Conservation (phyloP, 192 early-diverging fungal species). For the Spizellomyces sp. region DNA sequence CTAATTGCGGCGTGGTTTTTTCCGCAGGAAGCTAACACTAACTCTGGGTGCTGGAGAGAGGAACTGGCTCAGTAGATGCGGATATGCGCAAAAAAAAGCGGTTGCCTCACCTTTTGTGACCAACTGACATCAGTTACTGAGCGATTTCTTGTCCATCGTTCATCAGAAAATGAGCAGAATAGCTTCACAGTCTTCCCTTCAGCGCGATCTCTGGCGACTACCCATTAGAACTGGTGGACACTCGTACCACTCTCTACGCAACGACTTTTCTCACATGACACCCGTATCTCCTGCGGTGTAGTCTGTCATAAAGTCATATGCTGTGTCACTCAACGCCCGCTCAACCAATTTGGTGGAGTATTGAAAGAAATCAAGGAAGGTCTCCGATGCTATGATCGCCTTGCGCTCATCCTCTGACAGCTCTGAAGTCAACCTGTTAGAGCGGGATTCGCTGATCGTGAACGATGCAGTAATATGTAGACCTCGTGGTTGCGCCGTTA, state of each 20-base stretch:
- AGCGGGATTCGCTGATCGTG: conserved; percentile 56
- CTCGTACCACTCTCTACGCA: no score
- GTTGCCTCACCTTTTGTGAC: conserved; percentile 72
- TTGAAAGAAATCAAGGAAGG: conserved; percentile 88
- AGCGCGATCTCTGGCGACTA: conserved; percentile 29
- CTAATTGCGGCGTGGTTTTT: conserved; percentile 82
- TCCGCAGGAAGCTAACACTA: conserved; percentile 89
- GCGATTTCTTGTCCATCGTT: conserved; percentile 81
- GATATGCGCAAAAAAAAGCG: no score
- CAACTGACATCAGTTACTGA: conserved; percentile 92
- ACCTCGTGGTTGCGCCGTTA: conserved; percentile 38
- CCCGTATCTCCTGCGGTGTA: conserved; percentile 59
- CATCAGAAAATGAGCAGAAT: conserved; percentile 74
- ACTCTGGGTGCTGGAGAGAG: conserved; percentile 74
- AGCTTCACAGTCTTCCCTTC: conserved; percentile 72
- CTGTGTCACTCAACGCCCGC: conserved; percentile 73
- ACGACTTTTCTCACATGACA: conserved; percentile 21
- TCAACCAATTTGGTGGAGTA: conserved; percentile 85
- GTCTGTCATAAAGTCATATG: conserved; percentile 94
- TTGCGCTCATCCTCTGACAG: conserved; percentile 85
- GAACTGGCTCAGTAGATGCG: no score
- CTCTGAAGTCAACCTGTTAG: conserved; percentile 35
- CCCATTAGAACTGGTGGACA: conserved; percentile 43
- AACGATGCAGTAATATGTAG: conserved; percentile 35
- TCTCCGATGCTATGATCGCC: conserved; percentile 70